Evolutionary conservation across 495 filamentous ascomycete species (phyloP).

Genomic region (Lasiosphaeria hispida): DNA sequence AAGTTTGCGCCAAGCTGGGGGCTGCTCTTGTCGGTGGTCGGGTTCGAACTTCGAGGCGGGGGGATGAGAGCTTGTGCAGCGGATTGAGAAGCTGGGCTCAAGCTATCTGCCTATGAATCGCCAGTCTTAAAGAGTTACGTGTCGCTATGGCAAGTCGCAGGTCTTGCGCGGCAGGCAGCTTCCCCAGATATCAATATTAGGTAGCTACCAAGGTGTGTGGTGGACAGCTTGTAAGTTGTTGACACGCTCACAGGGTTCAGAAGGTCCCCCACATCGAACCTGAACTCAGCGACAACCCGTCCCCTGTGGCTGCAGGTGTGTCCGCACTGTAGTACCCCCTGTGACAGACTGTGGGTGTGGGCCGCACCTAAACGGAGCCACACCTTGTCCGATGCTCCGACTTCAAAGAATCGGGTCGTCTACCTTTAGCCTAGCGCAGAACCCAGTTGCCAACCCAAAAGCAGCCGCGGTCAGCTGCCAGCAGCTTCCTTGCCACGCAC

Average conservation of each 20-base stretch:
- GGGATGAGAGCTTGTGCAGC: no score
- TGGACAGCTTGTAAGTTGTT: no score
- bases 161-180: no score
- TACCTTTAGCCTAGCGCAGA: slow-evolving; percentile 2
- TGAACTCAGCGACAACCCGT: slow-evolving; percentile 20
- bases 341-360: not conserved
- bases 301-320: not conserved
- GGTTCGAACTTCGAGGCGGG: no score
- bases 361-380: not conserved
- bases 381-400: slow-evolving; percentile 6
- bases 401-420: not conserved
- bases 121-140: no score
- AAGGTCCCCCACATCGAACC: slow-evolving; percentile 2
- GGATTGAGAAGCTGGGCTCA: no score
- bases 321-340: not conserved
- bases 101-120: no score
- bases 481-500: slow-evolving; percentile 18
- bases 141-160: no score
- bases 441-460: no score
- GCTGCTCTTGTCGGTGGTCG: not conserved
- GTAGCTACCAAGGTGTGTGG: no score
- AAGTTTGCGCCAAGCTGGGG: not conserved
- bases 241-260: not conserved
- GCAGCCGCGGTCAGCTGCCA: not conserved
- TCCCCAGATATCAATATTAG: no score